Base-by-base conservation (phyloP, 805 yeast species). In the Candida broadrunensis region DNA sequence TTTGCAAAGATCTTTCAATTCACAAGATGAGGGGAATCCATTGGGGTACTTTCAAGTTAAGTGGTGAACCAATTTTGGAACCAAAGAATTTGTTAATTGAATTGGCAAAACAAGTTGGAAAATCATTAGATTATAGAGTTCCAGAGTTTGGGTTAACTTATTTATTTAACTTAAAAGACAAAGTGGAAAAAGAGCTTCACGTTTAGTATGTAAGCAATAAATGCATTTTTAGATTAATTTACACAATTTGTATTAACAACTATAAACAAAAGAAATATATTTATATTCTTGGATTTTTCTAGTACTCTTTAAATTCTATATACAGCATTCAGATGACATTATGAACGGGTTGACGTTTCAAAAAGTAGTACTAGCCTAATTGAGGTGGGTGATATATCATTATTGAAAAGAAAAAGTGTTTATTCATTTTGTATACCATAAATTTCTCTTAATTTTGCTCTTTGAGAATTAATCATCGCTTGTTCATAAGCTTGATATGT, bases 11-110 rank as follows among this genome's bases (percentile, higher is more conserved):
- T 46, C 53, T 88, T 42, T 64, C 73, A 5, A 80, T 87, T 2
- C 60, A 72, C 42, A 77, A 74, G 46, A 77, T 87, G 63, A 77
- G 85, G 38, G 98, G 98, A 1, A 88, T 91, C 24, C 98, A 91
- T 61, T 91, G 97, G 95, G 98, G 98, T 0, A 91, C 98, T 0
- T 91, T 89, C 63, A 81, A 88, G 19, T 65, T 91, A 50, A 85
- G 96, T 58, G 85, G 89, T 35, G 98, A 91, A 60, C 85, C 87
- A 41, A 88, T 84, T 48, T 58, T 87, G 27, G 98, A 90, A 58
- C 97, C 97, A 1, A 84, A 85, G 44, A 64, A 71, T 40, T 62
- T 72, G 52, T 61, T 90, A 31, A 75, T 73, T 35, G 60, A 67
- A 35, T 58, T 79, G 37, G 83, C 90, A 0, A 57, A 51, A 39